Conservation (phyloP, 163 green algal species). For the Scenedesmus sp. region DNA sequence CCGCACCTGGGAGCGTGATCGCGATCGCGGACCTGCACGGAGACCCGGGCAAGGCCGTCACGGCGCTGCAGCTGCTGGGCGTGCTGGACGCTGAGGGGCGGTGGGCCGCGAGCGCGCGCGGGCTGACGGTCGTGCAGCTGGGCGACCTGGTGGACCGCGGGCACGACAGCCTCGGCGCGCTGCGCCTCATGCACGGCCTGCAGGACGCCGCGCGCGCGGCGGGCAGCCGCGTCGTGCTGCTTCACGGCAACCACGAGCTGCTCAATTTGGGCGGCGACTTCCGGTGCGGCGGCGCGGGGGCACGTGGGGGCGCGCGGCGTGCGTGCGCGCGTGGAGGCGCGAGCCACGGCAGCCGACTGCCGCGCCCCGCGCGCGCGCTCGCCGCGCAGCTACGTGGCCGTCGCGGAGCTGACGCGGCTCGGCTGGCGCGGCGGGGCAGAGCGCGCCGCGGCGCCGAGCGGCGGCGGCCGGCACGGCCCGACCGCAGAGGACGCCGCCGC, state of each 20-base stretch:
- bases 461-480: background rate
- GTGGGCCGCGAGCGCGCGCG: no score
- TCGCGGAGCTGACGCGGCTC: constrained; percentile 14
- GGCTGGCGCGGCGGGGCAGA: no score
- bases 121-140: no score
- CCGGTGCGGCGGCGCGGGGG: background rate
- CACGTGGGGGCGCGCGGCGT: background rate
- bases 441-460: no score
- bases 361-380: background rate
- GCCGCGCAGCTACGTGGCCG: constrained; percentile 17
- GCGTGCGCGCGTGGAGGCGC: no score
- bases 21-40: background rate
- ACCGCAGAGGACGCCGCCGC: background rate
- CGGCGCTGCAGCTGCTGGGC: background rate
- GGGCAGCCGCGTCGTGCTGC: constrained; percentile 30
- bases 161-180: no score
- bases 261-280: constrained; percentile 34
- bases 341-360: no score
- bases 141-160: no score
- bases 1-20: constrained; percentile 19
- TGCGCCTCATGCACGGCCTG: background rate
- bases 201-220: constrained; percentile 10
- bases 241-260: constrained; percentile 40
- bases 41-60: background rate
- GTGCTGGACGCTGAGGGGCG: background rate